Conservation (phyloP, 306 rosid species). For the Acacia acuminata region DNA sequence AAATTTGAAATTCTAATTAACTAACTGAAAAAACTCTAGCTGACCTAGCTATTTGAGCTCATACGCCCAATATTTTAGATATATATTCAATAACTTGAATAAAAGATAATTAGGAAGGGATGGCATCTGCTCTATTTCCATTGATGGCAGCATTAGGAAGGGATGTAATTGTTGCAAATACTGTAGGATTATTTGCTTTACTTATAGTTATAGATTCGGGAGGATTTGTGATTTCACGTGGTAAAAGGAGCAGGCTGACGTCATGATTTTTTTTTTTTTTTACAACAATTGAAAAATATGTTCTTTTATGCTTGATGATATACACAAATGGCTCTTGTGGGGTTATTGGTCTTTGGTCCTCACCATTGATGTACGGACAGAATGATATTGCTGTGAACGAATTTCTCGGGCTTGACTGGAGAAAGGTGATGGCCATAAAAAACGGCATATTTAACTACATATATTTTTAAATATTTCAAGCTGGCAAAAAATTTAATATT, state of each 20-base stretch:
- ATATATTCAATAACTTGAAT: no score
- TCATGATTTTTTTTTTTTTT: background rate
- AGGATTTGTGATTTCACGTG: constrained; percentile 81
- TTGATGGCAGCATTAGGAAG: constrained; percentile 75
- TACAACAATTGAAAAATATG: constrained; percentile 8
- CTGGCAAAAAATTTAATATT: no score
- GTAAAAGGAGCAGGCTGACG: constrained; percentile 34
- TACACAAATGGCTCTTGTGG: constrained; percentile 72
- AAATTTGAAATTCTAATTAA: no score
- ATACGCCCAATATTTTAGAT: no score
- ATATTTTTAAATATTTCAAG: no score
- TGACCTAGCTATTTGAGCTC: no score
- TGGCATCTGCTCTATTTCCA: constrained; percentile 87
- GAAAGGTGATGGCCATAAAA: constrained; percentile 42
- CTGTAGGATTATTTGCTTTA: constrained; percentile 68
- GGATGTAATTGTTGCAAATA: constrained; percentile 63
- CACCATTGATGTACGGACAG: constrained; percentile 81
- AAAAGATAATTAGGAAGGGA: background rate
- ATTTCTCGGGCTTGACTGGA: constrained; percentile 73
- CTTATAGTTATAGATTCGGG: constrained; percentile 69
- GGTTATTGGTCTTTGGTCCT: constrained; percentile 63
- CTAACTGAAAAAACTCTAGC: no score
- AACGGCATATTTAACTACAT: no score
- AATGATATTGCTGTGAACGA: constrained; percentile 82
- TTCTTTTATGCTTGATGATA: constrained; percentile 48